Conservation (phyloP, 2,329 filamentous ascomycete species). For the Xylariaceae sp. region DNA sequence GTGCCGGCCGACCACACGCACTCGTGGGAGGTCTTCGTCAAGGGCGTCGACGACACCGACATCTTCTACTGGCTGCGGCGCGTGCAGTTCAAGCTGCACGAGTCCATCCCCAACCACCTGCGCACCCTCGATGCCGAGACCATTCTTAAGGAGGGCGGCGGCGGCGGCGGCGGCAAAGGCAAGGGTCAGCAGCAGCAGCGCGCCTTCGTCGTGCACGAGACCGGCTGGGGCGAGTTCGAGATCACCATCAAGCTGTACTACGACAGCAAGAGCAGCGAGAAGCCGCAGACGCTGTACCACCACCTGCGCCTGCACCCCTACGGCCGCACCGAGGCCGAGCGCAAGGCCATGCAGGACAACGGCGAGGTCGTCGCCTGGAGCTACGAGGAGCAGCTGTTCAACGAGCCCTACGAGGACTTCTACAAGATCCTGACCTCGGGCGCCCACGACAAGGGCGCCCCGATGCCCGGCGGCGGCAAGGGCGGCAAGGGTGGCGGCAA, state of each 20-base stretch:
- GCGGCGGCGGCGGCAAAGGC: conserved; percentile 30
- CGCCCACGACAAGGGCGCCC: conserved; percentile 44
- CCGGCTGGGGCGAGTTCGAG: conserved; percentile 97
- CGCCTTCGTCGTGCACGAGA: conserved; percentile 75
- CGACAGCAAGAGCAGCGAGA: conserved; percentile 78
- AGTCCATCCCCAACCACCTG: conserved; percentile 87
- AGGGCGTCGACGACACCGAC: conserved; percentile 80
- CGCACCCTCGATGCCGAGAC: conserved; percentile 51
- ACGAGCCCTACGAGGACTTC: conserved; percentile 89
- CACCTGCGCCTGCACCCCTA: conserved; percentile 87
- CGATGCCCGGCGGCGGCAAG: conserved; percentile 38
- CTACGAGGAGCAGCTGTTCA: conserved; percentile 94
- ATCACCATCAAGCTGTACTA: conserved; percentile 95
- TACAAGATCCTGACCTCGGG: conserved; percentile 79
- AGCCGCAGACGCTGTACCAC: conserved; percentile 92
- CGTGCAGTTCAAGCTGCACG: conserved; percentile 96
- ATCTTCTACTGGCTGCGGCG: conserved; percentile 94
- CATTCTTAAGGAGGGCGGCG: conserved; percentile 23
- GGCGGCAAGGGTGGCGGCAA: too few relatives aligned
- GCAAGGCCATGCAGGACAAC: conserved; percentile 51
- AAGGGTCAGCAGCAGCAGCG: conserved; percentile 38
- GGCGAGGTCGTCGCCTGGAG: conserved; percentile 68
- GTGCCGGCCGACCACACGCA: conserved; percentile 90
- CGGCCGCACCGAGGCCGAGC: conserved; percentile 70
- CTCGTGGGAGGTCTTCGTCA: conserved; percentile 92